These are phyloP conservation scores for Aspergillus transmontanensis DNA, from an alignment of 2,329 filamentous ascomycete species.

Conservation along the genomic window DNA sequence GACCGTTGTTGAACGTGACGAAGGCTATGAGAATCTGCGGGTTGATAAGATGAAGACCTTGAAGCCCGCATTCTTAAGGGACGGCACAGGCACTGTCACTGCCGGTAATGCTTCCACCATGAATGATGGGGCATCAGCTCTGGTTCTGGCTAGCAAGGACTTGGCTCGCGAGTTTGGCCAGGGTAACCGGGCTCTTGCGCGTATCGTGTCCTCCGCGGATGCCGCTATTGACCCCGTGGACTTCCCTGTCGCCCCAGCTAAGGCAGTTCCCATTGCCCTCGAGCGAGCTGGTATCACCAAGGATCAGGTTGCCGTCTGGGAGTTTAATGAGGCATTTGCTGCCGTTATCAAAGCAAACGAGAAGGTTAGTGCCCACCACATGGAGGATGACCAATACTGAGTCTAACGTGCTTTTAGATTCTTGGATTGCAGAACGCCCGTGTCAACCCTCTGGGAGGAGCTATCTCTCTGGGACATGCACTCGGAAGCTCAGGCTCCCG, in stretches of 20 bases:
- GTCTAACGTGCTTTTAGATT: conserved; percentile 55
- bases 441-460: conserved; percentile 86
- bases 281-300: conserved; percentile 86
- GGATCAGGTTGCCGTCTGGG: conserved; percentile 91
- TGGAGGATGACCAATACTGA: conserved; percentile 16
- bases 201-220: conserved; percentile 83
- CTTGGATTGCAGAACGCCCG: conserved; percentile 76
- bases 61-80: conserved; percentile 87
- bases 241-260: conserved; percentile 89
- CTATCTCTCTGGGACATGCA: conserved; percentile 89
- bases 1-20: conserved; percentile 75
- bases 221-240: conserved; percentile 89
- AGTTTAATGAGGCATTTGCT: conserved; percentile 98
- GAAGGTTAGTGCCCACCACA: conserved; percentile 59
- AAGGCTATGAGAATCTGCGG: conserved; percentile 86
- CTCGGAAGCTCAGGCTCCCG: conserved; percentile 90
- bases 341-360: conserved; percentile 93
- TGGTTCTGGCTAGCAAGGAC: conserved; percentile 80
- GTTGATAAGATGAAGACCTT: conserved; percentile 81
- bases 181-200: conserved; percentile 79
- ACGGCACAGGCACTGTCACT: conserved; percentile 86
- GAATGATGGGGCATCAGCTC: conserved; percentile 89
- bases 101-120: conserved; percentile 92
- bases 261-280: conserved; percentile 87
- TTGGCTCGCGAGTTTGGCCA: conserved; percentile 78